These are phyloP conservation scores for Tripterygium wilfordii DNA, from an alignment of 177 flowering plant genomes.

Conservation along the genomic window DNA sequence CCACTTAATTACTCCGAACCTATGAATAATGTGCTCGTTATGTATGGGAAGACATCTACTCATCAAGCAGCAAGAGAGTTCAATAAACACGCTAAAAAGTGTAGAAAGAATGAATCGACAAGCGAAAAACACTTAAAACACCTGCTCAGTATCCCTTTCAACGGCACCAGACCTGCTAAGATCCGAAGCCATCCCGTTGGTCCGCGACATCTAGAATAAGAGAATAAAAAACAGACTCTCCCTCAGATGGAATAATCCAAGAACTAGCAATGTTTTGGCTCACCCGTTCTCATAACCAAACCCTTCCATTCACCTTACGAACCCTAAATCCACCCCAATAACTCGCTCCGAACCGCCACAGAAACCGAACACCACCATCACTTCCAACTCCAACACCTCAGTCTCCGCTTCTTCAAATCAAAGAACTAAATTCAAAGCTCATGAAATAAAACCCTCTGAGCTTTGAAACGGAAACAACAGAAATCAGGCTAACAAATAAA, in stretches of 20 bases:
- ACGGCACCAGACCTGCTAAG: slow-evolving; percentile 58
- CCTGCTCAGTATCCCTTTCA: slow-evolving; percentile 92
- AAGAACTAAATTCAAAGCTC: not conserved
- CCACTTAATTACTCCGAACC: too few species aligned
- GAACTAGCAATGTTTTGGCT: not conserved
- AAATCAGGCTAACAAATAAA: too few species aligned
- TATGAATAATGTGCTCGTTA: too few species aligned
- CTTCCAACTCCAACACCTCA: slow-evolving; percentile 8
- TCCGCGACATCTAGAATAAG: slow-evolving; percentile 26
- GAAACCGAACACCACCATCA: slow-evolving; percentile 14
- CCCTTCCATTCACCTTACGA: slow-evolving; percentile 26
- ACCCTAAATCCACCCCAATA: slow-evolving; percentile 12
- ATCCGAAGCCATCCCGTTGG: slow-evolving; percentile 71
- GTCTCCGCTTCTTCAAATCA: not conserved
- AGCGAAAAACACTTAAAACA: slow-evolving; percentile 13
- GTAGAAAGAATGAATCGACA: not conserved
- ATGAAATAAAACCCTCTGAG: not conserved
- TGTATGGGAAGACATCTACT: too few species aligned
- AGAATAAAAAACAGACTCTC: not conserved
- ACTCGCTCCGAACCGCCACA: not conserved
- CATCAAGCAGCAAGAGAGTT: not conserved
- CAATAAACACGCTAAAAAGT: not conserved
- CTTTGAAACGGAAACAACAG: not conserved
- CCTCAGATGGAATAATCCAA: not conserved
- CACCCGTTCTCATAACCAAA: slow-evolving; percentile 34